A percentile compares a stretch with the other conserved stretches of the same genome.
These are phyloP conservation scores for Globisporangium parvum DNA, from an alignment of 352 stramenopile genomes.

Conservation along the genomic window DNA sequence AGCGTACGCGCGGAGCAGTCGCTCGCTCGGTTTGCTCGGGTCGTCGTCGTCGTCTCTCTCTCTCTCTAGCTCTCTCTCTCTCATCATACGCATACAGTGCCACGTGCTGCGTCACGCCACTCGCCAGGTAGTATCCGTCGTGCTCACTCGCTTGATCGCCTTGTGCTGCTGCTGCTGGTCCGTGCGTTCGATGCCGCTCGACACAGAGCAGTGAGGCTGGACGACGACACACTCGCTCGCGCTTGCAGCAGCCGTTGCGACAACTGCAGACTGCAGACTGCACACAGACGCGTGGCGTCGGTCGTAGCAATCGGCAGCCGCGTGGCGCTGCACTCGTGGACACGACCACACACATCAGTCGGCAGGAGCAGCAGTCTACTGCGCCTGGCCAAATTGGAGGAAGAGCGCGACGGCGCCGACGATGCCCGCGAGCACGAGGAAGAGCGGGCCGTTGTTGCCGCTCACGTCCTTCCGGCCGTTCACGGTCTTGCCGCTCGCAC, in stretches of 20 bases:
- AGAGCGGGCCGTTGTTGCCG: conserved; percentile 46
- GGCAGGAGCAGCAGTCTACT: conserved; percentile 4
- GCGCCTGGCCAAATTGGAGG: conserved; percentile 36
- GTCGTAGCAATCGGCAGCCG: too few relatives aligned
- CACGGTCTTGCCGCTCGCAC: conserved; percentile 21
- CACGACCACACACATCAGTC: not conserved
- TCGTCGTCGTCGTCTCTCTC: not conserved
- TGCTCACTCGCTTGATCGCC: too few relatives aligned
- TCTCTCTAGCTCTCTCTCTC: conserved; percentile 1
- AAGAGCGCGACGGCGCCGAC: conserved; percentile 54
- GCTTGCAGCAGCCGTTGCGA: too few relatives aligned
- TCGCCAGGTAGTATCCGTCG: too few relatives aligned
- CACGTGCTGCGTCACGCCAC: not conserved
- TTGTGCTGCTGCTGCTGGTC: too few relatives aligned
- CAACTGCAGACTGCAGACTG: too few relatives aligned
- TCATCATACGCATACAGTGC: not conserved
- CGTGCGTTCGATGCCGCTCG: too few relatives aligned
- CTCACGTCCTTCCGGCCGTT: conserved; percentile 56
- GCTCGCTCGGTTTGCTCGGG: too few relatives aligned
- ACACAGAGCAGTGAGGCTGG: too few relatives aligned
- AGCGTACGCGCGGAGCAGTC: too few relatives aligned
- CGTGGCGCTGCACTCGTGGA: not conserved
- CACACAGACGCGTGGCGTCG: too few relatives aligned
- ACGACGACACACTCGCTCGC: too few relatives aligned
- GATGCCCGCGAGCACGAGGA: conserved; percentile 40